phyloP scores from a whole-genome alignment of 2,329 filamentous ascomycete genomes.

The Teratosphaeriaceae sp. region DNA sequence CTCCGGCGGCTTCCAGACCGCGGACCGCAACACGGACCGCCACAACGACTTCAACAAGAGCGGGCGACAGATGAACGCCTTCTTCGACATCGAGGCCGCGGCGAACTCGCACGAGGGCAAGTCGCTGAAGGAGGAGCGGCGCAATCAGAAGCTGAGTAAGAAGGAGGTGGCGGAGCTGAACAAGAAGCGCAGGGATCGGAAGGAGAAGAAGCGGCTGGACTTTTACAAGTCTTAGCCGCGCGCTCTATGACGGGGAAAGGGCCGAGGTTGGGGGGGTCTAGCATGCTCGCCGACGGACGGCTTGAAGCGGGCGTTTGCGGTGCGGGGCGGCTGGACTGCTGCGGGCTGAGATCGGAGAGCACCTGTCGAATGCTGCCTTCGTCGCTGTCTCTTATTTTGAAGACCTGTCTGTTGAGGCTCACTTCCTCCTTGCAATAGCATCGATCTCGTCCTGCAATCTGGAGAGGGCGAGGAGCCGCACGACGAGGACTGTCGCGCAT shows the following conservation, averaged over 20 bases:
- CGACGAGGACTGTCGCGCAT: too few species aligned
- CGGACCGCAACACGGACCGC: constrained; percentile 61
- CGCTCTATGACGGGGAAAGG: not conserved
- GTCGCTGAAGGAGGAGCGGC: constrained; percentile 85
- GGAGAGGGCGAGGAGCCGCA: too few species aligned
- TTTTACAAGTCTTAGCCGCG: constrained; percentile 69
- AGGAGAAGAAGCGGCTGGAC: constrained; percentile 88
- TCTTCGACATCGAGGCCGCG: constrained; percentile 91
- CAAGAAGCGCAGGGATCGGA: constrained; percentile 79
- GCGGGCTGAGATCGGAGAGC: too few species aligned
- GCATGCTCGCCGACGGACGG: too few species aligned
- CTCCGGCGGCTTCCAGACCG: constrained; percentile 73
- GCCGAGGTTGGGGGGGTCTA: too few species aligned
- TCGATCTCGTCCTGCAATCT: too few species aligned
- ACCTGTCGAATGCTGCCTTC: too few species aligned
- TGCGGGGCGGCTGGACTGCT: too few species aligned
- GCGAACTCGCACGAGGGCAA: constrained; percentile 85
- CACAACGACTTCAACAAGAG: constrained; percentile 86
- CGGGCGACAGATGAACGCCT: constrained; percentile 81
- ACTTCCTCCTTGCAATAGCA: too few species aligned
- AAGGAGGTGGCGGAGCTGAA: constrained; percentile 86
- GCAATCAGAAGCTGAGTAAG: constrained; percentile 76
- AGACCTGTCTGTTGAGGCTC: too few species aligned
- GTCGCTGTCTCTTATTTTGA: too few species aligned
- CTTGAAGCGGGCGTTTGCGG: too few species aligned